A percentile compares a stretch with the other conserved stretches of the same genome.
phyloP scores from a whole-genome alignment of 257 asterid species.

The Asclepias syriaca region DNA sequence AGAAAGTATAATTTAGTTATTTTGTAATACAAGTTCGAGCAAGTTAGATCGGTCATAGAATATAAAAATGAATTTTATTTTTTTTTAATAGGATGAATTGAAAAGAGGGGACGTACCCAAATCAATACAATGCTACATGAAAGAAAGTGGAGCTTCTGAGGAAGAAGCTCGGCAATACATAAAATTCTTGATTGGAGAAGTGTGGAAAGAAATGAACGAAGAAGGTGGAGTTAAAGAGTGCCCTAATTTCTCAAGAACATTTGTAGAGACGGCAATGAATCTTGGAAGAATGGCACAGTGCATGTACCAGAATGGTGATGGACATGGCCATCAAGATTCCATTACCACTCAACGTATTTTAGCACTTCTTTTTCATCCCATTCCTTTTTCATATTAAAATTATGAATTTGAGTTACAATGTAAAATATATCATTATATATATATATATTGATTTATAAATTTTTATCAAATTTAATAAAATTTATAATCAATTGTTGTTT shows the following conservation, averaged over 20 bases:
- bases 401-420: too few relatives aligned
- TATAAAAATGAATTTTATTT: too few relatives aligned
- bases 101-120: constrained; percentile 31
- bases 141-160: constrained; percentile 24
- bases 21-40: too few relatives aligned
- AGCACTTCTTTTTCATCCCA: constrained; percentile 29
- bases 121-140: constrained; percentile 45
- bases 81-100: constrained; percentile 19
- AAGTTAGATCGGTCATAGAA: too few relatives aligned
- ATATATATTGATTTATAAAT: too few relatives aligned
- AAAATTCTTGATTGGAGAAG: constrained; percentile 12
- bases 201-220: constrained; percentile 37
- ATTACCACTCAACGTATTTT: constrained; percentile 17
- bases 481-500: too few relatives aligned
- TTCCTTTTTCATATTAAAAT: constrained; percentile 13
- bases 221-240: constrained; percentile 8
- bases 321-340: constrained; percentile 33
- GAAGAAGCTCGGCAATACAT: constrained; percentile 27
- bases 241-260: constrained; percentile 18
- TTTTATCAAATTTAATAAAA: too few relatives aligned
- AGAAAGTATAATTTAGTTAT: too few relatives aligned
- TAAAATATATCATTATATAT: too few relatives aligned
- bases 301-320: constrained; percentile 57
- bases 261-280: constrained; percentile 22
- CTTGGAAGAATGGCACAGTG: constrained; percentile 47